Evolutionary conservation across 345 rosid genomes (phyloP), one percentile per base, ranked within the genome.

Genomic region (Rhodamnia rubescens): DNA sequence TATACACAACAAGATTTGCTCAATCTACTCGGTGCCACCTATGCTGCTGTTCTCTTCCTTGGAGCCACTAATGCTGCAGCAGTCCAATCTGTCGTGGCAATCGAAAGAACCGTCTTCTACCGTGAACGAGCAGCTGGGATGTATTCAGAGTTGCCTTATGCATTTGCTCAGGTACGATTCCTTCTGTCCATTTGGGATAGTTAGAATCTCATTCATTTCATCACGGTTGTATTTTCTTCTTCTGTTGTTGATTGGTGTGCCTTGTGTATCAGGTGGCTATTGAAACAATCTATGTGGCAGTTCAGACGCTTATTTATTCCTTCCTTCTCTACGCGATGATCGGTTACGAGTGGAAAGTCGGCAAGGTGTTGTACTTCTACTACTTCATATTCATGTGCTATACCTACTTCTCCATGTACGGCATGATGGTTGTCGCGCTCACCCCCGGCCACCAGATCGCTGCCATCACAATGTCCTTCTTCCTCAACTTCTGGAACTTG

Each of bases 41-140:
- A 89, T 64, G 86, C 90, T 55, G 90, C 91, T 57, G 83, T 89
- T 80, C 52, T 88, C 29, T 91, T 91, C 88, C 90, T 90, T 44
- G 91, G 92, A 47, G 90, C 84, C 50, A 85, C 82, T 29, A 90
- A 91, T 87, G 89, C 90, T 81, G 29, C 90, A 4, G 64, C 92
- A 5, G 90, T 91, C 64, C 89, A 88, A 75, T 85, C 91, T n/a
- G 88, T 90, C 14, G 88, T 91, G 24, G 81, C 91, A 20, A 74
- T 89, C 16, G 93, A 91, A 85, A 89, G 92, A 84, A 90, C 91
- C 4, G 92, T 90, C 22, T 91, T 91, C 87, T 91, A 91, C 55
- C 84, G 91, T 3, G 92, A 91, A 86, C 88, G 88, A 81, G 90
- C 92, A 21, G 92, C 93, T 0, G 91, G 92, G 32, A 91, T 91